Conservation (phyloP, 768 basidiomycete species). For the Trametes coccinea region DNA sequence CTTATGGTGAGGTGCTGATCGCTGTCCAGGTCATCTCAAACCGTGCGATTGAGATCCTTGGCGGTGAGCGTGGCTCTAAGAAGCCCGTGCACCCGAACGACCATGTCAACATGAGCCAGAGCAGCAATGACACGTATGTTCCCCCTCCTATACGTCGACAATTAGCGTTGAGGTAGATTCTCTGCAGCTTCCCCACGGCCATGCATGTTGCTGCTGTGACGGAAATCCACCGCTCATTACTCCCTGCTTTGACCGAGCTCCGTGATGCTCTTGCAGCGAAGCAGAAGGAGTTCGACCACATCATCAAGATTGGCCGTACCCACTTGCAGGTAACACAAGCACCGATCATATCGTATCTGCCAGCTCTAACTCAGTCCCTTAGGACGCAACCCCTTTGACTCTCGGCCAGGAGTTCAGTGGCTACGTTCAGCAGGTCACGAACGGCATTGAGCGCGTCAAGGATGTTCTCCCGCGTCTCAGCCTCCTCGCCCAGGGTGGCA, state of each 20-base stretch:
- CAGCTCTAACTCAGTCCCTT: not conserved
- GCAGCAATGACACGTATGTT: conserved; percentile 94
- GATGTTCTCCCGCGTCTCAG: conserved; percentile 82
- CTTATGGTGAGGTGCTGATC: not conserved
- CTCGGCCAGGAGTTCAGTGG: conserved; percentile 99
- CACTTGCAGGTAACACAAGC: conserved; percentile 69
- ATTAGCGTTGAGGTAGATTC: not conserved
- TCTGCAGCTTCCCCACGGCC: conserved; percentile 88
- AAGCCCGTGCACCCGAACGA: conserved; percentile 98
- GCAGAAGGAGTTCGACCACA: conserved; percentile 78
- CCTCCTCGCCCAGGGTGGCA: conserved; percentile 94
- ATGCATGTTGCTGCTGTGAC: conserved; percentile 98
- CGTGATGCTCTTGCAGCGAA: conserved; percentile 84
- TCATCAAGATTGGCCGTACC: conserved; percentile 98
- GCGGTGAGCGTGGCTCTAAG: conserved; percentile 94
- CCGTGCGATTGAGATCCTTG: conserved; percentile 94
- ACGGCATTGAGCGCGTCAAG: conserved; percentile 85
- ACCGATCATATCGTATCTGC: not conserved
- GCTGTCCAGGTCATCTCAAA: conserved; percentile 86
- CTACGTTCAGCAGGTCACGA: conserved; percentile 92
- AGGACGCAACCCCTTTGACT: conserved; percentile 97
- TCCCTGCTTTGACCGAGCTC: conserved; percentile 85
- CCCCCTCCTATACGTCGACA: too few species aligned
- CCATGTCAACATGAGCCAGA: conserved; percentile 99
- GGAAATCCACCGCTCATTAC: conserved; percentile 74